Evolutionary conservation across 169 alveolate species (phyloP).

Genomic region (Cryptosporidium ubiquitum): DNA sequence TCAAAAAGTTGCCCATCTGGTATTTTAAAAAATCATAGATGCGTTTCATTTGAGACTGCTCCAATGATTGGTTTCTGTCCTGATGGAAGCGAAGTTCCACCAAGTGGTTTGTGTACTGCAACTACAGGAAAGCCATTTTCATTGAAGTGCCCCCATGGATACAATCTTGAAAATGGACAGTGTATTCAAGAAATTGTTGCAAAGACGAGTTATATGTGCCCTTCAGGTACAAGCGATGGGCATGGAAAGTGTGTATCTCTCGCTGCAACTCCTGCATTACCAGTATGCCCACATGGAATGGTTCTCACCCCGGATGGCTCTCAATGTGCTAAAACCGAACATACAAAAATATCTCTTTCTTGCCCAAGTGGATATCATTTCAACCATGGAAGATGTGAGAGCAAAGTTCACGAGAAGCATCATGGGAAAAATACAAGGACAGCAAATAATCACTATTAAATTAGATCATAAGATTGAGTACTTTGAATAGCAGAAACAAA

Average conservation of each 20-base stretch:
- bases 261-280: conserved; percentile 73
- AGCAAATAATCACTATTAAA: conserved; percentile 55
- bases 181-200: conserved; percentile 68
- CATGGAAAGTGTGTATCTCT: conserved; percentile 73
- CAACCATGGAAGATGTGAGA: conserved; percentile 70
- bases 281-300: conserved; percentile 75
- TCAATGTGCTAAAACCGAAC: conserved; percentile 72
- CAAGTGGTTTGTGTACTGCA: conserved; percentile 65
- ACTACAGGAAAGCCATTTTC: conserved; percentile 71
- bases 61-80: conserved; percentile 72
- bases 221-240: conserved; percentile 71
- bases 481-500: neutral
- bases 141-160: conserved; percentile 68
- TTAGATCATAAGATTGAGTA: conserved; percentile 40
- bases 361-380: conserved; percentile 70
- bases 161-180: conserved; percentile 57
- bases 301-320: conserved; percentile 74
- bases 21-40: conserved; percentile 34
- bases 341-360: conserved; percentile 64
- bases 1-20: conserved; percentile 62
- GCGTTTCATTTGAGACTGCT: conserved; percentile 68
- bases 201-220: conserved; percentile 71
- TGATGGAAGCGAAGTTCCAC: conserved; percentile 74
- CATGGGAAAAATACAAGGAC: conserved; percentile 64
- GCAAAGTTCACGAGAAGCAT: conserved; percentile 52